These are phyloP conservation scores for Fomitiporia mediterranea DNA, from an alignment of 1,284 basidiomycete genomes.

Conservation along the genomic window DNA sequence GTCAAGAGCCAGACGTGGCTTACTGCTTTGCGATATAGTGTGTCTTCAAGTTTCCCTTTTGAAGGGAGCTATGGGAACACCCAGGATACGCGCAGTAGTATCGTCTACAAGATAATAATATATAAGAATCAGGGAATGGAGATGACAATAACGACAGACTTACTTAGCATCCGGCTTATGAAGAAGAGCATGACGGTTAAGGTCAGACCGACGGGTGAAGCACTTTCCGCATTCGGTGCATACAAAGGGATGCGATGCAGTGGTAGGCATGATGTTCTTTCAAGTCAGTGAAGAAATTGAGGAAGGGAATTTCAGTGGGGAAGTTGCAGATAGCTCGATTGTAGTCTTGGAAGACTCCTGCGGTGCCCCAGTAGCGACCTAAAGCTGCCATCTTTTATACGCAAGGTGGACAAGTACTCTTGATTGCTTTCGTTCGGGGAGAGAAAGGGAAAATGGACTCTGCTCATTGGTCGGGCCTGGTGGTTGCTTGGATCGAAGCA, in stretches of 20 bases:
- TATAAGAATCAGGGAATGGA: not conserved
- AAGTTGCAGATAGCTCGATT: too few relatives aligned
- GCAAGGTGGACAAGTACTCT: too few relatives aligned
- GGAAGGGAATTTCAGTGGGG: too few relatives aligned
- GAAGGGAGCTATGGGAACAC: not conserved
- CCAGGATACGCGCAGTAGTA: not conserved
- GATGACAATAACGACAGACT: not conserved
- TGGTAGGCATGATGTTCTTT: not conserved
- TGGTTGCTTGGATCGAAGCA: too few relatives aligned
- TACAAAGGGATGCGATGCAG: not conserved
- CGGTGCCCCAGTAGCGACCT: too few relatives aligned
- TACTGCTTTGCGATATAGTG: constrained; percentile 1
- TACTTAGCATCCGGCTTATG: not conserved
- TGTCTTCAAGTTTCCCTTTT: constrained; percentile 2
- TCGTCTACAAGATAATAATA: not conserved
- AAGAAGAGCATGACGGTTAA: not conserved
- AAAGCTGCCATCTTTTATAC: too few relatives aligned
- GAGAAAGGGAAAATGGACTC: too few relatives aligned
- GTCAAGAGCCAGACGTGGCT: not conserved
- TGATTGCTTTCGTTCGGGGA: too few relatives aligned
- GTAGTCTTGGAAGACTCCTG: too few relatives aligned
- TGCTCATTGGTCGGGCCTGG: too few relatives aligned
- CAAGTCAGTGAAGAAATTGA: too few relatives aligned
- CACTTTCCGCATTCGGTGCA: not conserved
- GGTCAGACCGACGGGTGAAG: not conserved